Evolutionary conservation across 257 asterid species (phyloP).

Genomic region (Capsicum baccatum): DNA sequence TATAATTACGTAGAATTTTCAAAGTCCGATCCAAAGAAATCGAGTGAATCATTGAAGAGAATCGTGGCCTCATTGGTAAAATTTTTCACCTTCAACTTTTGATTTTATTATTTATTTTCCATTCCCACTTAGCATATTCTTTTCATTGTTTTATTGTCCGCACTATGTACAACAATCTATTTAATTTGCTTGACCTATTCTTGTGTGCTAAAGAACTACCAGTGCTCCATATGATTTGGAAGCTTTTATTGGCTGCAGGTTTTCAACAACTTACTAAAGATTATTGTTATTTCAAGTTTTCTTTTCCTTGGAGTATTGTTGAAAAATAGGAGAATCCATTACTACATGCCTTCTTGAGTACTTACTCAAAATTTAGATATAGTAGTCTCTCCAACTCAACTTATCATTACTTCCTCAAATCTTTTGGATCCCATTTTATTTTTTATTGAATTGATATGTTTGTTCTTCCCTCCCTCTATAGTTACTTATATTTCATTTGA

Average conservation of each 20-base stretch:
- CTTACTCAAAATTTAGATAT: too few relatives aligned
- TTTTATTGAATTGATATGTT: neutral
- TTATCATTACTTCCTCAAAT: constrained; percentile 52
- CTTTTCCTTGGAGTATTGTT: constrained; percentile 89
- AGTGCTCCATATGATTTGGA: neutral
- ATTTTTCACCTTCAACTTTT: too few relatives aligned
- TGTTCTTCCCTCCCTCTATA: neutral
- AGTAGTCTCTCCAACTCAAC: constrained; percentile 58
- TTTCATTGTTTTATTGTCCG: too few relatives aligned
- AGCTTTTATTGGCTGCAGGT: neutral
- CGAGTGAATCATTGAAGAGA: too few relatives aligned
- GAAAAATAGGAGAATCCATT: constrained; percentile 98
- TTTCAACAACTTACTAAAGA: constrained; percentile 14
- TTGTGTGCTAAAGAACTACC: constrained; percentile 6
- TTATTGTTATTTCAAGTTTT: constrained; percentile 61
- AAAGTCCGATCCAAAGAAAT: too few relatives aligned
- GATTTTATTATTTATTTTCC: too few relatives aligned
- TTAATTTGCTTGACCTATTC: neutral
- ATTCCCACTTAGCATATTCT: too few relatives aligned
- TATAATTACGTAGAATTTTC: too few relatives aligned
- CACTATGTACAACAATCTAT: too few relatives aligned
- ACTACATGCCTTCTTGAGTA: constrained; percentile 75
- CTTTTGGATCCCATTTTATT: neutral
- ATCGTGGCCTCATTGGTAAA: too few relatives aligned
- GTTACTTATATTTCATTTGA: neutral